Evolutionary conservation across 495 filamentous ascomycete species (phyloP).

Genomic region (Hypoxylon cercidicola): DNA sequence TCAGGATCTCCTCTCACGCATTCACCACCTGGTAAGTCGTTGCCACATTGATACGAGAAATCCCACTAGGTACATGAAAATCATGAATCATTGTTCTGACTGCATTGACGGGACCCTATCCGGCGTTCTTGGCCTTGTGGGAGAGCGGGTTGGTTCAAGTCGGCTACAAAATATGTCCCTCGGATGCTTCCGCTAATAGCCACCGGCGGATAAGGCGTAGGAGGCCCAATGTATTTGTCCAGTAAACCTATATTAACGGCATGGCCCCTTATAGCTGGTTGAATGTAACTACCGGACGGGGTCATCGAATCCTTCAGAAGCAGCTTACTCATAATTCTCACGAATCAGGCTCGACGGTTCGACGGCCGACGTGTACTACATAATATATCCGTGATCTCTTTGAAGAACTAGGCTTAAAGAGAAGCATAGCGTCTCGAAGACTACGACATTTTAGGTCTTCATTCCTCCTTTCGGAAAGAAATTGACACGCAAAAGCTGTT

Average conservation of each 20-base stretch:
- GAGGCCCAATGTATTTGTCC: conserved; percentile 13
- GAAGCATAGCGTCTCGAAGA: background rate
- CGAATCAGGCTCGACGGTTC: conserved; percentile 10
- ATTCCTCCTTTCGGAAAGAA: conserved; percentile 3
- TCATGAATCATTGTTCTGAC: background rate
- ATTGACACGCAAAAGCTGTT: background rate
- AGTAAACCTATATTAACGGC: conserved; percentile 14
- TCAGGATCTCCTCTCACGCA: background rate
- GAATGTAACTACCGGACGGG: conserved; percentile 28
- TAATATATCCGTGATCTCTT: background rate
- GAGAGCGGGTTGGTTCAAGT: conserved; percentile 11
- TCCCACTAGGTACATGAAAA: conserved; percentile 1
- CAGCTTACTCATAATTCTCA: conserved; percentile 15
- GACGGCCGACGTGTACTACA: too few relatives aligned
- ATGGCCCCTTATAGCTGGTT: conserved; percentile 8
- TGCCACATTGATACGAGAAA: conserved; percentile 7
- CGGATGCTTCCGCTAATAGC: conserved; percentile 1
- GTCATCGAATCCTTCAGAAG: conserved; percentile 32
- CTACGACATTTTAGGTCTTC: background rate
- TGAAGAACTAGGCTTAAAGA: conserved; percentile 6
- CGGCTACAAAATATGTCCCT: background rate
- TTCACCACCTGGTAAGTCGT: background rate
- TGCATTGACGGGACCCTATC: background rate
- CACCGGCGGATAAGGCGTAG: background rate
- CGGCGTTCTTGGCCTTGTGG: background rate